Base-by-base conservation (phyloP, 163 green algal species). In the Chlamydomonas reinhardtii region DNA sequence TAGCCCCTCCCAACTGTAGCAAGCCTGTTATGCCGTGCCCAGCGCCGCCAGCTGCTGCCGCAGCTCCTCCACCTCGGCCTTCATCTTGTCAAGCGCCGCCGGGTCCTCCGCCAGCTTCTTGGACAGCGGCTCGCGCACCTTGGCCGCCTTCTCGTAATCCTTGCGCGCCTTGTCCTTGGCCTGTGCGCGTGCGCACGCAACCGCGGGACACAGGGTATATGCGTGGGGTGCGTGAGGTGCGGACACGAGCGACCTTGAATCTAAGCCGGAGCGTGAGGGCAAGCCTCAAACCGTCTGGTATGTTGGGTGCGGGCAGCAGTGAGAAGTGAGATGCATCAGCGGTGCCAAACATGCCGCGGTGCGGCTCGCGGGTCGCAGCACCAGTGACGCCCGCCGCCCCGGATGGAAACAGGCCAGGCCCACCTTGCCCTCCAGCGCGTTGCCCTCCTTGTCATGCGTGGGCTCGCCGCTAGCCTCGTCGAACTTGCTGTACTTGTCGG, bases 401-500 rank as follows among this genome's bases (percentile, higher is more conserved):
- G 2, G 64, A 24, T 37, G 14, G 1, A 12, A 2, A 17, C 48
- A 12, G 12, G 11, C 48, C 48, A 61, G 12, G 1, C 86, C 32
- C 64, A 94, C 94, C 91, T 96, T 98, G 76, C 89, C 93, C 39
- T 97, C 96, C 70, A 99, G 87, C 56, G 87, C 85, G 15, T 89
- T 85, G 62, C 97, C 96, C 2, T 97, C 94, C 66, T 94, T 95
- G 87, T 97, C 92, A 48, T 96, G 92, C 24, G 95, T 98, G 52
- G 97, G 96, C 34, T 97, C 88, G 2, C 96, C 95, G n/a, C 64
- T 91, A 12, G 91, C 92, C 5, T 69, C 87, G 65, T 97, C 92
- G 90, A 96, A 98, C 70, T 85, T 66, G 80, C 77, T 91, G 89
- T 92, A 95, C 79, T 92, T 92, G 91, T 96, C 94, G 29, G 88